These are phyloP conservation scores for Pichia kudriavzevii DNA, from an alignment of 1,139 yeast species.

Conservation along the genomic window DNA sequence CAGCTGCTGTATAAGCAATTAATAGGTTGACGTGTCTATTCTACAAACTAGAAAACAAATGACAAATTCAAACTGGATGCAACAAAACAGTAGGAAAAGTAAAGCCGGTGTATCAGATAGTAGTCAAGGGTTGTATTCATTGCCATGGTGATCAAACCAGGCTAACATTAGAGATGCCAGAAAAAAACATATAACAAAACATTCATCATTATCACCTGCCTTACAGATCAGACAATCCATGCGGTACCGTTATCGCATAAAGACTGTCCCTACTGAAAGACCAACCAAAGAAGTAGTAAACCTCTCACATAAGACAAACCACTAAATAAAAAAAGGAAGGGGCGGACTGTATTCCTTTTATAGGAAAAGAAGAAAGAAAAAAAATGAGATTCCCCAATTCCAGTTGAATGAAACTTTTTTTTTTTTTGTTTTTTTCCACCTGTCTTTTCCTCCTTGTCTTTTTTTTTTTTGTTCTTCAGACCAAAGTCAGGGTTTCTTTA, in stretches of 20 bases:
- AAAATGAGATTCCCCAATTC: not conserved
- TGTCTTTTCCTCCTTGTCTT: too few species aligned
- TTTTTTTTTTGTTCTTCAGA: too few species aligned
- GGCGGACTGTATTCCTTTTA: conserved; percentile 1
- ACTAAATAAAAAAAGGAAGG: not conserved
- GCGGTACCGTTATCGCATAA: not conserved
- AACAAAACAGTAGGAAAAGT: conserved; percentile 16
- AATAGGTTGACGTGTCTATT: not conserved
- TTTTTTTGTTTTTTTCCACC: not conserved
- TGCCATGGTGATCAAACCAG: conserved; percentile 35
- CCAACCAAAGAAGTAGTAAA: too few species aligned
- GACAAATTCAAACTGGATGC: not conserved
- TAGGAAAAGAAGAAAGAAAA: too few species aligned
- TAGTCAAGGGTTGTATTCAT: conserved; percentile 53
- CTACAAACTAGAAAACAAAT: not conserved
- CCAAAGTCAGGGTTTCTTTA: too few species aligned
- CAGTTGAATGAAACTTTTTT: not conserved
- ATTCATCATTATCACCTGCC: conserved; percentile 11
- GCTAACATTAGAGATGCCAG: conserved; percentile 73
- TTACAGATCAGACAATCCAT: conserved; percentile 5
- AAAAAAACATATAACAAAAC: conserved; percentile 37
- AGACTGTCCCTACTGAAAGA: too few species aligned
- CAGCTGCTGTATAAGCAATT: too few species aligned
- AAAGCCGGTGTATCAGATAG: conserved; percentile 39
- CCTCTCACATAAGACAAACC: too few species aligned